A percentile compares a stretch with the other conserved stretches of the same genome.
Evolutionary conservation across 495 filamentous ascomycete species (phyloP).

Genomic region (Gamarada debralockiae): DNA sequence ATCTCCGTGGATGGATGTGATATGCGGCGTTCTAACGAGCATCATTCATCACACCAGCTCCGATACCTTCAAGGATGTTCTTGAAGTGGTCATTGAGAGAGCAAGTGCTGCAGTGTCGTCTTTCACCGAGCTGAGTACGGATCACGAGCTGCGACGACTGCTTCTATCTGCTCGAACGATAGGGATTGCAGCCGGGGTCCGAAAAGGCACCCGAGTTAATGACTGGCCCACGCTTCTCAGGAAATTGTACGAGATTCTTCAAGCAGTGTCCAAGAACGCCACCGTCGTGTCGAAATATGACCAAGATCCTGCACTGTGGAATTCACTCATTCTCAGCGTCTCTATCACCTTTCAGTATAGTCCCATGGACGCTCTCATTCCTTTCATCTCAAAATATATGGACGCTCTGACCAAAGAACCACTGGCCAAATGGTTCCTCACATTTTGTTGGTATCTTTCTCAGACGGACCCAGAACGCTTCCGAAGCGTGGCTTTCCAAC

Average conservation of each 20-base stretch:
- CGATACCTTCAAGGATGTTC: conserved; percentile 61
- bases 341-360: conserved; percentile 70
- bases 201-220: conserved; percentile 70
- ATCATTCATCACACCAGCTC: conserved; percentile 76
- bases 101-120: conserved; percentile 23
- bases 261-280: conserved; percentile 31
- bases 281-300: conserved; percentile 34
- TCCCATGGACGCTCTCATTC: conserved; percentile 76
- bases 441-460: conserved; percentile 77
- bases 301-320: conserved; percentile 45
- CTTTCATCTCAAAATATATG: conserved; percentile 58
- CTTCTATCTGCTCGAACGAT: conserved; percentile 49
- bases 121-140: conserved; percentile 4
- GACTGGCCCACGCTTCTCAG: conserved; percentile 64
- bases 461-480: conserved; percentile 74
- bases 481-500: conserved; percentile 66
- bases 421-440: conserved; percentile 67
- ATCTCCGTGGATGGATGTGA: conserved; percentile 54
- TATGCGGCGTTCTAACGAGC: conserved; percentile 70
- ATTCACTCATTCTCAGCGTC: conserved; percentile 52
- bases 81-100: conserved; percentile 53
- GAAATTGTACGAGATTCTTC: conserved; percentile 50
- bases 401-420: conserved; percentile 57
- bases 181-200: conserved; percentile 64
- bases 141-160: conserved; percentile 7